A percentile compares a stretch with the other conserved stretches of the same genome.
phyloP scores from a whole-genome alignment of 257 asterid species.

The Solanum dulcamara region DNA sequence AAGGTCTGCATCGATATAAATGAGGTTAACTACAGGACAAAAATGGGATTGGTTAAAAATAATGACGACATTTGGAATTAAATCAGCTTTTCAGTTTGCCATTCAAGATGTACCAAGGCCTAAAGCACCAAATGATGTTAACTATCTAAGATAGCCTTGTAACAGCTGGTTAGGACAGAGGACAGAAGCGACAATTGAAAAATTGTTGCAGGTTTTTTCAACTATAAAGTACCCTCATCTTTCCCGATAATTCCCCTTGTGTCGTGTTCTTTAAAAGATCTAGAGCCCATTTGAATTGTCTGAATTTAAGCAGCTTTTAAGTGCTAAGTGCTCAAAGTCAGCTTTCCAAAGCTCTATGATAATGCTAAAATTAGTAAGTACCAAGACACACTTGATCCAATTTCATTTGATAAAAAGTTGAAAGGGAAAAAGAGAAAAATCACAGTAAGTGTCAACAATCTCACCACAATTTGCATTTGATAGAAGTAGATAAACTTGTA shows the following conservation, averaged over 20 bases:
- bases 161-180: background rate
- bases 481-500: background rate
- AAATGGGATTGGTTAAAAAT: background rate
- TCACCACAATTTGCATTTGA: background rate
- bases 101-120: background rate
- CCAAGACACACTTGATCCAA: background rate
- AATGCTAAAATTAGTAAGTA: background rate
- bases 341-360: background rate
- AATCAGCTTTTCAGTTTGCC: background rate
- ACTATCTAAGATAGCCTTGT: background rate
- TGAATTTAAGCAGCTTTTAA: background rate
- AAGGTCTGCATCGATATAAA: background rate
- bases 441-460: background rate
- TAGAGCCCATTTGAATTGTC: background rate
- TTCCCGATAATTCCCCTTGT: background rate
- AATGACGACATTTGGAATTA: background rate
- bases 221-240: background rate
- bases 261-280: background rate
- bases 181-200: background rate
- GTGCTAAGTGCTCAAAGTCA: background rate
- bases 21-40: background rate
- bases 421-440: background rate
- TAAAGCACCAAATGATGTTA: background rate
- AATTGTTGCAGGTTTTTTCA: background rate
- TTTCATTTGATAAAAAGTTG: background rate